Evolutionary conservation across 140 eudicot species (phyloP).

Genomic region (Anethum foeniculum): DNA sequence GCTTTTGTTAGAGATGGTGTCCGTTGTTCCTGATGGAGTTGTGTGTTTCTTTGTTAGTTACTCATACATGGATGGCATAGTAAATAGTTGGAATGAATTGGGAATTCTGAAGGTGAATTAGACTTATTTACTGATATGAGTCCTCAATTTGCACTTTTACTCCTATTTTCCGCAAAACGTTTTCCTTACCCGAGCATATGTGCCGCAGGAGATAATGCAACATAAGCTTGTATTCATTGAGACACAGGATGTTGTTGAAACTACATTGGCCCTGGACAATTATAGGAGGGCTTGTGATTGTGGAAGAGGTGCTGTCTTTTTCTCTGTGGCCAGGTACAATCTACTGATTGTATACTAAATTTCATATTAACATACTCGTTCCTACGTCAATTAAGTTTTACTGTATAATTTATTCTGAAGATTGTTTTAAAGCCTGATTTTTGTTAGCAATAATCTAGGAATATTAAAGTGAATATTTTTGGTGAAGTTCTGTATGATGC

Average conservation of each 20-base stretch:
- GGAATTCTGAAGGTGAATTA: slow-evolving; percentile 88
- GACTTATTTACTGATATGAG: not conserved
- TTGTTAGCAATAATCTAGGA: not conserved
- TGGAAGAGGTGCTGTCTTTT: slow-evolving; percentile 99
- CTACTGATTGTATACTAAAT: not conserved
- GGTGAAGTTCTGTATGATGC: not conserved
- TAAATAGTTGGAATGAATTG: slow-evolving; percentile 90
- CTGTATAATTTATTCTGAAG: not conserved
- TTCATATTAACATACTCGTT: not conserved
- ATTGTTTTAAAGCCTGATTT: not conserved
- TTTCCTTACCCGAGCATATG: not conserved
- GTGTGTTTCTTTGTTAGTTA: slow-evolving; percentile 97
- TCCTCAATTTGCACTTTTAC: not conserved
- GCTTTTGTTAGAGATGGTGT: slow-evolving; percentile 94
- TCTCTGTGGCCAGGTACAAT: slow-evolving; percentile 94
- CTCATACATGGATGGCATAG: slow-evolving; percentile 97
- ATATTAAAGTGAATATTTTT: not conserved
- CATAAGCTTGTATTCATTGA: slow-evolving; percentile 92
- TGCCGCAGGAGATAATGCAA: slow-evolving; percentile 89
- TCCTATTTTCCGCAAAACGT: not conserved
- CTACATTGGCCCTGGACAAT: slow-evolving; percentile 92
- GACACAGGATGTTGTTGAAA: slow-evolving; percentile 99
- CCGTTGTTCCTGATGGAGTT: slow-evolving; percentile 95
- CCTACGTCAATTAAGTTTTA: not conserved
- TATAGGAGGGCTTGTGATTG: slow-evolving; percentile 98